phyloP scores from a whole-genome alignment of 192 early-diverging fungal species.

The Coemansia sp. region DNA sequence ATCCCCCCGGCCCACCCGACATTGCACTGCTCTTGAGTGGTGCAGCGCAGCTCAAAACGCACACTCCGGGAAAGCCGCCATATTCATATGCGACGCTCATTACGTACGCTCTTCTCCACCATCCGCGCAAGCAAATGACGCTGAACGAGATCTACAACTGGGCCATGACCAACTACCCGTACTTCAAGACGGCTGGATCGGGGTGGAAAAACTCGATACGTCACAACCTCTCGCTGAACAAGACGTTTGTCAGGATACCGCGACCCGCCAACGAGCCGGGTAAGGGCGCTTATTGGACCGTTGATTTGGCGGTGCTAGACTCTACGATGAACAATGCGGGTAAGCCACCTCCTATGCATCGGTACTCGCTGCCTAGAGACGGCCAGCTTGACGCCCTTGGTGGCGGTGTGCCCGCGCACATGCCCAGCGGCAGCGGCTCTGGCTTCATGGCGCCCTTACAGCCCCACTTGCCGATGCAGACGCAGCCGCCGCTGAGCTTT shows the following conservation, averaged over 20 bases:
- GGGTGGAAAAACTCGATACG: conserved; percentile 87
- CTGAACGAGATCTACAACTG: conserved; percentile 84
- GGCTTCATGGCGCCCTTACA: background rate
- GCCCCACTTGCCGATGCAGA: background rate
- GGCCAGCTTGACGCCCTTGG: background rate
- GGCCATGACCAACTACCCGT: conserved; percentile 73
- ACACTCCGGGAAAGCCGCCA: conserved; percentile 66
- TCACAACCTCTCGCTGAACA: conserved; percentile 86
- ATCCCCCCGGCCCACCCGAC: conserved; percentile 17
- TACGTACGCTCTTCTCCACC: conserved; percentile 72
- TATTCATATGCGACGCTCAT: conserved; percentile 83
- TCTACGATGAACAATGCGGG: conserved; percentile 21
- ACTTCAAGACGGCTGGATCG: conserved; percentile 68
- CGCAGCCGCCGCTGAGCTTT: background rate
- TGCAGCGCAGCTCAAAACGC: conserved; percentile 33
- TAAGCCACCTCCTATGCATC: conserved; percentile 20
- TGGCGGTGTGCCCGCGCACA: background rate
- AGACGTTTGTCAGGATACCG: conserved; percentile 75
- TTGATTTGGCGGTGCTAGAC: conserved; percentile 57
- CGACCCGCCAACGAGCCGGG: conserved; percentile 79
- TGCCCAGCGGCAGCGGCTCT: background rate
- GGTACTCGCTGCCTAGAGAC: conserved; percentile 21
- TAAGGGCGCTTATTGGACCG: conserved; percentile 84
- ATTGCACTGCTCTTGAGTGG: conserved; percentile 50
- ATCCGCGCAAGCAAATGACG: conserved; percentile 68